These are phyloP conservation scores for Scedosporium boydii DNA, from an alignment of 2,329 filamentous ascomycete species.

Conservation along the genomic window DNA sequence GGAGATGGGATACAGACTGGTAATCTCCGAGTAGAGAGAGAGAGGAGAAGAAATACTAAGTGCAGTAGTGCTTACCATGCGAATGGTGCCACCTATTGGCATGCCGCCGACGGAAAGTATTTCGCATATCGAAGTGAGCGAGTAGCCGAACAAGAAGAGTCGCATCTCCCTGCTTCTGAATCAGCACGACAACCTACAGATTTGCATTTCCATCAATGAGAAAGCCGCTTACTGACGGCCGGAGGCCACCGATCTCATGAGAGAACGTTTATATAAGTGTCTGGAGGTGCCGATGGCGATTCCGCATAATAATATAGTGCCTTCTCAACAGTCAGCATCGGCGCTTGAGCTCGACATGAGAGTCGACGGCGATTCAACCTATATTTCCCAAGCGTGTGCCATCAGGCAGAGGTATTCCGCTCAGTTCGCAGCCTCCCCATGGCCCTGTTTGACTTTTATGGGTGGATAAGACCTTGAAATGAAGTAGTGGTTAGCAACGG, in stretches of 20 bases:
- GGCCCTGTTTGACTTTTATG: conserved; percentile 48
- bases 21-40: not conserved
- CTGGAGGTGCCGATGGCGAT: conserved; percentile 61
- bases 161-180: conserved; percentile 72
- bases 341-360: no score
- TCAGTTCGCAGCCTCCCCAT: conserved; percentile 63
- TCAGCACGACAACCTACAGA: conserved; percentile 4
- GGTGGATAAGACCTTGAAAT: conserved; percentile 51
- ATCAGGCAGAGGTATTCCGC: conserved; percentile 62
- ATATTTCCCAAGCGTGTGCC: conserved; percentile 68
- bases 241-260: conserved; percentile 86
- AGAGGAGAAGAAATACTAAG: not conserved
- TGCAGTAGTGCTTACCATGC: conserved; percentile 49
- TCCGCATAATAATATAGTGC: conserved; percentile 65
- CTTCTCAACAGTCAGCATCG: no score
- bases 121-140: conserved; percentile 84
- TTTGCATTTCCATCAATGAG: not conserved
- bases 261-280: conserved; percentile 68
- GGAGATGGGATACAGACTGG: conserved; percentile 11
- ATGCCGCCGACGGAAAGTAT: conserved; percentile 95
- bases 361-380: conserved; percentile 39
- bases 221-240: conserved; percentile 62
- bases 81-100: conserved; percentile 59
- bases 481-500: not conserved
- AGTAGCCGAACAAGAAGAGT: conserved; percentile 77